Percentiles rank a stretch among this genome's conserved stretches.
phyloP scores from a whole-genome alignment of 2,329 filamentous ascomycete species.

The Cercospora canescens region DNA sequence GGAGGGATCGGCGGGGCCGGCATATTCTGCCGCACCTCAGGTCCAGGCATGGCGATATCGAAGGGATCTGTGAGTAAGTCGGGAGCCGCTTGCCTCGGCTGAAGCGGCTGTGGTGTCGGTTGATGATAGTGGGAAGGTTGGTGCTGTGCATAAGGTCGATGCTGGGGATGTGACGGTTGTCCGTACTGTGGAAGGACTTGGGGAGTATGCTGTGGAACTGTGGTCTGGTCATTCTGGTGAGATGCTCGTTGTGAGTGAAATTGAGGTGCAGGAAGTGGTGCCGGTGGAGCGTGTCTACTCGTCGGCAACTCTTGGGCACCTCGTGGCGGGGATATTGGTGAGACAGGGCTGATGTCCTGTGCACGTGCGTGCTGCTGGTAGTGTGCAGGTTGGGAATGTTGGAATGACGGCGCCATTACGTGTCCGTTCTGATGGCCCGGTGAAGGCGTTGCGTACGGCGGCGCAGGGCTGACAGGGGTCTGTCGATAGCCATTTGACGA shows the following conservation, averaged over 20 bases:
- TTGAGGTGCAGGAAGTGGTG: slow-evolving; percentile 33
- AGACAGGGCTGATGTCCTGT: slow-evolving; percentile 33
- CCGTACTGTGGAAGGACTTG: slow-evolving; percentile 12
- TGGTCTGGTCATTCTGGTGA: slow-evolving; percentile 10
- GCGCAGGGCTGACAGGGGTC: background rate
- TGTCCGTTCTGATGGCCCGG: slow-evolving; percentile 30
- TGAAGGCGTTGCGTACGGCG: slow-evolving; percentile 29
- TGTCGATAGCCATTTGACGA: slow-evolving; percentile 3
- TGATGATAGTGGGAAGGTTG: slow-evolving; percentile 15
- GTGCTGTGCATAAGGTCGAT: slow-evolving; percentile 18
- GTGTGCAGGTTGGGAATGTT: slow-evolving; percentile 35
- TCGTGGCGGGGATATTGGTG: slow-evolving; percentile 32
- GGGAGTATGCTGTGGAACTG: slow-evolving; percentile 7
- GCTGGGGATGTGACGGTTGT: slow-evolving; percentile 15
- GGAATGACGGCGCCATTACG: slow-evolving; percentile 30
- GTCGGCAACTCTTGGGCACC: slow-evolving; percentile 26
- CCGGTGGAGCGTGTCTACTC: slow-evolving; percentile 23
- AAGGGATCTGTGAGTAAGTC: slow-evolving; percentile 66
- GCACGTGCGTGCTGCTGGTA: slow-evolving; percentile 22
- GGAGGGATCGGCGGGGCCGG: slow-evolving; percentile 85
- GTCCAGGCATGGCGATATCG: slow-evolving; percentile 57
- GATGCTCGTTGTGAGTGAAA: slow-evolving; percentile 17
- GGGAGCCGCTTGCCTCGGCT: slow-evolving; percentile 39
- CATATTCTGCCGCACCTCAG: slow-evolving; percentile 46
- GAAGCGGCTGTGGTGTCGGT: slow-evolving; percentile 19